Base-by-base conservation (phyloP, 225 moss, liverwort and hornwort species). In the Sphagnum tenellum region DNA sequence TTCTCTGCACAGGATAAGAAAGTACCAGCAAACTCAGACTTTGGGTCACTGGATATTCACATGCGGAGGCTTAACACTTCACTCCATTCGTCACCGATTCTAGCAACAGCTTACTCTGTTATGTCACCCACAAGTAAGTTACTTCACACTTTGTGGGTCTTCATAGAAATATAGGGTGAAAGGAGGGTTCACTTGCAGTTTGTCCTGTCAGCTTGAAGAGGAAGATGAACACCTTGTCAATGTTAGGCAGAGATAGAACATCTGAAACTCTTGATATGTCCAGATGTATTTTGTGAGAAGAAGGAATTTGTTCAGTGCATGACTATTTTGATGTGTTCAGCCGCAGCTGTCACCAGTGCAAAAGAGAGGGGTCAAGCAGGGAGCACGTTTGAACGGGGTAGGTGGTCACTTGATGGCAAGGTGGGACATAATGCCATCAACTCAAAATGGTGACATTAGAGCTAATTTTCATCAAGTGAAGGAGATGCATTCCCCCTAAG, bases 21-120 rank as follows among this genome's bases (percentile, higher is more conserved):
- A 48, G 45, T 49, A 7, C 13, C 58, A 14, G 45, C 49, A 9
- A 59, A 47, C 12, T 45, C 58, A 47, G 63, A 56, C 44, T 64
- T 29, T 59, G 64, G 64, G 53, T 60, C 72, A 14, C n/a, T 6
- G 46, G 61, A 55, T 55, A 66, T 49, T 4, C 61, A 72, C 4
- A 66, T 61, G 52, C 62, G 72, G 72, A 72, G 72, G 44, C 66
- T 72, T 5, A 72, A 72, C 44, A 72, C 72, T 54, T 55, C 61
- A 61, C 55, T 72, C 45, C 72, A 72, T 55, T 52, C 66, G 49
- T 72, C 72, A 56, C 72, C 72, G 8, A 61, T 46, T 72, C 66
- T 72, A 60, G 54, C 61, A 9, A 54, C 55, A 56, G 66, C 61
- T 9, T 72, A 67, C 61, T 61, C 66, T 48, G 72, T 72, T 4